Evolutionary conservation across 805 yeast genomes (phyloP).

Genomic region (Candida chilensis): DNA sequence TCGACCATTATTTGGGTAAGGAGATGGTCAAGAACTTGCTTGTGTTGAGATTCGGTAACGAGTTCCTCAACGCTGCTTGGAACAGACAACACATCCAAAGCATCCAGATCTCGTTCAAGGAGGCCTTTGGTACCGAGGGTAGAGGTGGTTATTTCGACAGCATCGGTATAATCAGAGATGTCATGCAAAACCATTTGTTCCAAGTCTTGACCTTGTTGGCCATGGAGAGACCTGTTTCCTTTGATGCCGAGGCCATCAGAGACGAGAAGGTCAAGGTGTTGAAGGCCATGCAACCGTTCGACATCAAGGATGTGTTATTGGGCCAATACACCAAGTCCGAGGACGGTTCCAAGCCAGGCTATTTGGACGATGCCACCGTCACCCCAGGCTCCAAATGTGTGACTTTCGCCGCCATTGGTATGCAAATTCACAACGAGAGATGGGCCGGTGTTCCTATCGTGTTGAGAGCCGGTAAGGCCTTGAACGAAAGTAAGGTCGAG

Average conservation of each 20-base stretch:
- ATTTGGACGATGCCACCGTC: constrained; percentile 89
- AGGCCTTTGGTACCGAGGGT: constrained; percentile 98
- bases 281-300: constrained; percentile 67
- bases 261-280: constrained; percentile 94
- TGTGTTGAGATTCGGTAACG: constrained; percentile 86
- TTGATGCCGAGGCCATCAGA: constrained; percentile 86
- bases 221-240: constrained; percentile 93
- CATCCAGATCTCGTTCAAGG: constrained; percentile 89
- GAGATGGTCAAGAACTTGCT: constrained; percentile 94
- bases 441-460: constrained; percentile 98
- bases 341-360: constrained; percentile 87
- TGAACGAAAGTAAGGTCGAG: constrained; percentile 91
- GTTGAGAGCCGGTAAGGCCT: constrained; percentile 96
- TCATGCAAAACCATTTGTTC: constrained; percentile 93
- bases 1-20: constrained; percentile 96
- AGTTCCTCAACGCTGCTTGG: constrained; percentile 85
- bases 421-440: constrained; percentile 82
- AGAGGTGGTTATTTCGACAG: constrained; percentile 96
- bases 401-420: constrained; percentile 81
- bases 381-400: constrained; percentile 74
- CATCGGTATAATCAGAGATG: constrained; percentile 95
- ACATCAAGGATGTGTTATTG: constrained; percentile 55
- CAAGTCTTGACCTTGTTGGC: constrained; percentile 88
- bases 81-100: constrained; percentile 67
- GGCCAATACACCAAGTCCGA: constrained; percentile 85